phyloP scores from a whole-genome alignment of 305 asterid genomes.

The Plantago coronopus region DNA sequence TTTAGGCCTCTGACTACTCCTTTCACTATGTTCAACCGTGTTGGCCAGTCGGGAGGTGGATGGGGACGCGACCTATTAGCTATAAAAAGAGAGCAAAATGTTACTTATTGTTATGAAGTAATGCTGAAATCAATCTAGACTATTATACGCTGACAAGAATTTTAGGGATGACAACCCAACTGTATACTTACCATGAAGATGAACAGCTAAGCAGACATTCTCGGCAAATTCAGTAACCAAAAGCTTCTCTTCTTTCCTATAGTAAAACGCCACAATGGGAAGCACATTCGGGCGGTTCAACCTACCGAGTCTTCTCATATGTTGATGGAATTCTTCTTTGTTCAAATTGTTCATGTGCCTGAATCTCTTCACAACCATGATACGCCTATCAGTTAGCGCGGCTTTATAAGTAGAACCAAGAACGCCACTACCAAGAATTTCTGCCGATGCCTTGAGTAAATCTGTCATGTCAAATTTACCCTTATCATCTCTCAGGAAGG shows the following conservation, averaged over 20 bases:
- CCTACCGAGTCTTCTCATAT: constrained; percentile 63
- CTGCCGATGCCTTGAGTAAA: constrained; percentile 66
- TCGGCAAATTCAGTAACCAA: constrained; percentile 50
- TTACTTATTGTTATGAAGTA: neutral
- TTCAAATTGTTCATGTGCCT: constrained; percentile 58
- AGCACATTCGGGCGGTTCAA: constrained; percentile 52
- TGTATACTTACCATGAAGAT: constrained; percentile 48
- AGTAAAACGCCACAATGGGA: constrained; percentile 53
- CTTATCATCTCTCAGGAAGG: constrained; percentile 44
- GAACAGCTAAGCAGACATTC: constrained; percentile 54
- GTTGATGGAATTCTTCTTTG: constrained; percentile 54
- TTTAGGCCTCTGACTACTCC: constrained; percentile 58
- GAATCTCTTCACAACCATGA: constrained; percentile 63
- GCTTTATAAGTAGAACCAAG: constrained; percentile 75
- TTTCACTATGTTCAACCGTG: constrained; percentile 50
- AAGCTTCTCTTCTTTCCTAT: constrained; percentile 70
- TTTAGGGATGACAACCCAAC: neutral
- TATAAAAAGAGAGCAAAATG: constrained; percentile 6
- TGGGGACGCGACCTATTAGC: constrained; percentile 37
- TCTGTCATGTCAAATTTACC: constrained; percentile 57
- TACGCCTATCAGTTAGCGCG: constrained; percentile 30
- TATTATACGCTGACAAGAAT: no score
- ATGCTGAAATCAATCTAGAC: no score
- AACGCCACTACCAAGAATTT: constrained; percentile 68
- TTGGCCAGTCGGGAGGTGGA: constrained; percentile 49